Evolutionary conservation across 2,329 filamentous ascomycete species (phyloP).

Genomic region (Curvularia spicifera): DNA sequence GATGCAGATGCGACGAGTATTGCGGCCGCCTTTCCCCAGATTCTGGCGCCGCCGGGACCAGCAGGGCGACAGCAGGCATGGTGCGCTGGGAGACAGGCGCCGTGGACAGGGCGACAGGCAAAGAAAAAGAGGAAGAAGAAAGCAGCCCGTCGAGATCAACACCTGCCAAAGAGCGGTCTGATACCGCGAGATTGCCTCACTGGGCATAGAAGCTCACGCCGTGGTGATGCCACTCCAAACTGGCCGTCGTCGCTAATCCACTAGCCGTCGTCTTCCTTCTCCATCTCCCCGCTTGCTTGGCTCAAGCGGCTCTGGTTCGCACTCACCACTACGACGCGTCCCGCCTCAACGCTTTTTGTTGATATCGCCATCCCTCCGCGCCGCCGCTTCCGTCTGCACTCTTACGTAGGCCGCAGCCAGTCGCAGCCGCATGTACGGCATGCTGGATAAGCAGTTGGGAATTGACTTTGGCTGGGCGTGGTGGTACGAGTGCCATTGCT

Average conservation of each 20-base stretch:
- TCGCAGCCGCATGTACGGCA: background rate
- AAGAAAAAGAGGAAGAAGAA: background rate
- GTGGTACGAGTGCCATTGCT: background rate
- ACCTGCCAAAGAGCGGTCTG: constrained; percentile 28
- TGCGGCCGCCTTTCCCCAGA: constrained; percentile 28
- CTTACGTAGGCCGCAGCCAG: constrained; percentile 15
- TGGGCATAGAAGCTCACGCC: constrained; percentile 32
- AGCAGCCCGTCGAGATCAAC: background rate
- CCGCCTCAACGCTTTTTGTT: constrained; percentile 13
- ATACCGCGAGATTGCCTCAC: constrained; percentile 20
- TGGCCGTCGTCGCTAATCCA: constrained; percentile 29
- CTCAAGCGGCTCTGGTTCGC: constrained; percentile 14
- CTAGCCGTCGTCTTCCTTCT: constrained; percentile 21
- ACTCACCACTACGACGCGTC: constrained; percentile 3
- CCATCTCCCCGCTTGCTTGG: constrained; percentile 17
- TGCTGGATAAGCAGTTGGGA: background rate
- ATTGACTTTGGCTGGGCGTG: background rate
- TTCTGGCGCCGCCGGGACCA: constrained; percentile 10
- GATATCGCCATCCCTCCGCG: constrained; percentile 20
- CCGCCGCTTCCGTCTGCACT: constrained; percentile 19
- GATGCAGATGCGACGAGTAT: background rate
- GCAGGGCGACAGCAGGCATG: no score
- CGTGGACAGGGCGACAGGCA: background rate
- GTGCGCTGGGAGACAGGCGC: no score
- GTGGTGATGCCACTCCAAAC: constrained; percentile 32